Base-by-base conservation (phyloP, 805 yeast genomes). In the Groenewaldozyma tartarivorans region DNA sequence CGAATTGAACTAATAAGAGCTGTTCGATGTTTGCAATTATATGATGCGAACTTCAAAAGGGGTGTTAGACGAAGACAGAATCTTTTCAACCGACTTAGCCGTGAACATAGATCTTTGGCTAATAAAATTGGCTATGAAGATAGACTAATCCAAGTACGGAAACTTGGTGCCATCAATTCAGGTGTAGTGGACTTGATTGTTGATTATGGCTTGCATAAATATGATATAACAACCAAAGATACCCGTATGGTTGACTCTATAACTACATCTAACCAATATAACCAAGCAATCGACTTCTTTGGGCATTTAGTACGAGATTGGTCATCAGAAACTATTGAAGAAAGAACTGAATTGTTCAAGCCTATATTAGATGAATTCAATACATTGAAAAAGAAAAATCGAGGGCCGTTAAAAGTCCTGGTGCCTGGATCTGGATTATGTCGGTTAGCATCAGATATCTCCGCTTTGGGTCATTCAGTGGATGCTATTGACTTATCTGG, bases 391-490 rank as follows among this genome's bases (percentile, higher is more conserved):
- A 9, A 9, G 13, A 7, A 24, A 24, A 24, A 24, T 31, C 4
- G 36, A 18, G 31, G 31, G 4, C 38, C 54, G 2, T 45, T 45
- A 2, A 53, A 74, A 9, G 68, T 85, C 0, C 61, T 88, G 3
- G 73, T 84, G 1, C 96, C 97, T 0, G 97, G 97, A 0, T 75
- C 92, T 1, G 97, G 97, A 0, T 64, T 82, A 20, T 95, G 95
- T 0, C 65, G 86, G 48, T 62, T 86, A 0, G 79, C 95, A 1
- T 78, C 77, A 54, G 84, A 78, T 44, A 45, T 85, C 20, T 59
- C 71, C 0, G 38, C 37, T 2, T 46, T 39, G 4, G 61, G 60
- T 38, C 58, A 63, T 18, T 36, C 58, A 3, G 87, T 85, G 0
- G 80, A 79, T 45, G 78, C 94, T 0, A 71, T 85, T 24, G 97